phyloP scores from a whole-genome alignment of 495 filamentous ascomycete genomes.

The Penicillium ochrochloron region DNA sequence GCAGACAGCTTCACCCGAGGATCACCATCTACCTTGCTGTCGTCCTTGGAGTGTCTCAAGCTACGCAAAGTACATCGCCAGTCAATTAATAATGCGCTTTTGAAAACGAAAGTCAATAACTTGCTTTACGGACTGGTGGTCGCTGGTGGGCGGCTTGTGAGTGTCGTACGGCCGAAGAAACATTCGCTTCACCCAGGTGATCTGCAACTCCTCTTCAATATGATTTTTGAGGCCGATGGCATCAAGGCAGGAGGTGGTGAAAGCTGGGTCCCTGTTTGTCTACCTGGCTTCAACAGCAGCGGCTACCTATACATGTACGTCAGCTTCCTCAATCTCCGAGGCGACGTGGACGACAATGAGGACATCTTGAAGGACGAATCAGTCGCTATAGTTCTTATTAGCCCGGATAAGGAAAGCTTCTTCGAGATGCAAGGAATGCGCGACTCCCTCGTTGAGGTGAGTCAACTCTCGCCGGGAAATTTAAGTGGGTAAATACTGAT shows the following conservation, averaged over 20 bases:
- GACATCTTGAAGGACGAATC: constrained; percentile 65
- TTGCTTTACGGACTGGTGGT: constrained; percentile 94
- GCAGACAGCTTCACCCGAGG: constrained; percentile 94
- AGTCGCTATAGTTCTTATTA: constrained; percentile 90
- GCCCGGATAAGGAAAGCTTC: constrained; percentile 89
- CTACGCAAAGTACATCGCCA: constrained; percentile 86
- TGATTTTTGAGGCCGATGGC: constrained; percentile 95
- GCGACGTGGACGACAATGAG: constrained; percentile 39
- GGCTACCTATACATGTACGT: constrained; percentile 99
- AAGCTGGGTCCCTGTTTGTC: constrained; percentile 95
- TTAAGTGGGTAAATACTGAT: neutral
- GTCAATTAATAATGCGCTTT: constrained; percentile 81
- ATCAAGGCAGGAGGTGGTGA: constrained; percentile 90
- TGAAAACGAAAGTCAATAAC: constrained; percentile 72
- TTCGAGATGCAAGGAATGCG: constrained; percentile 87
- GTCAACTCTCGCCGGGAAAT: neutral
- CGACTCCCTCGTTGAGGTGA: constrained; percentile 71
- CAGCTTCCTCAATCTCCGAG: constrained; percentile 71
- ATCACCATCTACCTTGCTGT: constrained; percentile 85
- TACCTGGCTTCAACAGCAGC: constrained; percentile 95
- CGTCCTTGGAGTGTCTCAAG: constrained; percentile 86
- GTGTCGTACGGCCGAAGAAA: constrained; percentile 89
- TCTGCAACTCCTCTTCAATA: constrained; percentile 95
- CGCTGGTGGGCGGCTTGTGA: constrained; percentile 91
- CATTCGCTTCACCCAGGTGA: constrained; percentile 96